Conservation (phyloP, 1,139 yeast genomes). For the Debaryomyces fabryi region DNA sequence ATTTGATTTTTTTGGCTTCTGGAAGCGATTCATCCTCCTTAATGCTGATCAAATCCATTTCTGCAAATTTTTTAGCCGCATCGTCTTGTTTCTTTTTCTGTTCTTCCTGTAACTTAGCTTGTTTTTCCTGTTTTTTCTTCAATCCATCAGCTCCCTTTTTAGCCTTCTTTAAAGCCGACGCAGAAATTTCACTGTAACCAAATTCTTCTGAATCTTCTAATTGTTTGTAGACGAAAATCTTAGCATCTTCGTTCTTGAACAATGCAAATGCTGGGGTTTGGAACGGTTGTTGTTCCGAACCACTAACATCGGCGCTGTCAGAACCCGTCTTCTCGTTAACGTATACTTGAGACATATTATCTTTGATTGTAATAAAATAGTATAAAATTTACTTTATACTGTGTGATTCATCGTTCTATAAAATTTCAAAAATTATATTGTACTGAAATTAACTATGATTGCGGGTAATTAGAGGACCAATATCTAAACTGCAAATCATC, state of each 20-base stretch:
- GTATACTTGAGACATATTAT: slow-evolving; percentile 45
- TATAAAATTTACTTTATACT: background rate
- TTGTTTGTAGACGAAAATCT: slow-evolving; percentile 66
- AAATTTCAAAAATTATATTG: background rate
- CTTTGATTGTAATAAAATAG: background rate
- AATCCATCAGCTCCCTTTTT: slow-evolving; percentile 93
- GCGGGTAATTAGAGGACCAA: background rate
- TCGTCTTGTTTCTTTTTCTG: slow-evolving; percentile 65
- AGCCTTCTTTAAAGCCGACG: slow-evolving; percentile 94
- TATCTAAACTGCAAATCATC: slow-evolving; percentile 1
- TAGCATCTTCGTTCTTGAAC: slow-evolving; percentile 59
- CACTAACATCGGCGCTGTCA: slow-evolving; percentile 58
- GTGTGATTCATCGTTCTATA: background rate
- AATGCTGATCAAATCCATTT: slow-evolving; percentile 71
- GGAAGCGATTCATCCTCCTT: slow-evolving; percentile 76
- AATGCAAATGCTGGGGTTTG: slow-evolving; percentile 85
- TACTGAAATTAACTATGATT: background rate
- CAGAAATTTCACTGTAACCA: slow-evolving; percentile 77
- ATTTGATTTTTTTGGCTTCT: slow-evolving; percentile 66
- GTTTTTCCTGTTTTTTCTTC: slow-evolving; percentile 86
- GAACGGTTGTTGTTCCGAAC: slow-evolving; percentile 70
- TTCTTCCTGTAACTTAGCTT: slow-evolving; percentile 63
- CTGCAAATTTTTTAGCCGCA: slow-evolving; percentile 72
- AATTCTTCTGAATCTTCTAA: slow-evolving; percentile 56
- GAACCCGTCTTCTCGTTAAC: slow-evolving; percentile 74